These are phyloP conservation scores for Jimgerdemannia lactiflua DNA, from an alignment of 192 early-diverging fungal species.

Conservation along the genomic window DNA sequence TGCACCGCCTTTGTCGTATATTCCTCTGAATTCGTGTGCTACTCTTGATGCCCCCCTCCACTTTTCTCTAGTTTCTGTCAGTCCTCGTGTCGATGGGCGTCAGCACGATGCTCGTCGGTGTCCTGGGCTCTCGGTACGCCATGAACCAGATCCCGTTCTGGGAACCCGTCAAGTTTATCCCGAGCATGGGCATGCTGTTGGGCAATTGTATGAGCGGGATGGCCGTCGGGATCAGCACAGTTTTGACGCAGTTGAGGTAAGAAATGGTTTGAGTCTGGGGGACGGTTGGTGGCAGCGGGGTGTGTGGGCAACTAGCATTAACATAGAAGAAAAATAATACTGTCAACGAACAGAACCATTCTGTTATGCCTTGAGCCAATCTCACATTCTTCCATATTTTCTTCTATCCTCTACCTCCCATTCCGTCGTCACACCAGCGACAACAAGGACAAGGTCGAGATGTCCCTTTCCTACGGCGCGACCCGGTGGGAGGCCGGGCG, in stretches of 20 bases:
- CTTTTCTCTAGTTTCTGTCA: slow-evolving; percentile 40
- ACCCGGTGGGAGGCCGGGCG: slow-evolving; percentile 77
- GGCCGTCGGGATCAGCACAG: slow-evolving; percentile 59
- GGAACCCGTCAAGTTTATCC: slow-evolving; percentile 75
- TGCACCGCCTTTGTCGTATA: slow-evolving; percentile 25
- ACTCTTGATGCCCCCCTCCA: not conserved
- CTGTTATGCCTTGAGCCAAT: not conserved
- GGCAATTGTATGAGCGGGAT: slow-evolving; percentile 77
- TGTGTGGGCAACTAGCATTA: no score
- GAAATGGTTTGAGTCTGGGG: slow-evolving; percentile 17
- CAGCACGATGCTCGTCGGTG: slow-evolving; percentile 49
- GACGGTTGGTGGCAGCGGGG: no score
- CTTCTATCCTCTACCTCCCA: not conserved
- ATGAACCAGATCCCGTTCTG: slow-evolving; percentile 69
- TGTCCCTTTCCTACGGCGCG: slow-evolving; percentile 70
- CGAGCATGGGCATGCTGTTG: slow-evolving; percentile 88
- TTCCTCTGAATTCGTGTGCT: slow-evolving; percentile 26
- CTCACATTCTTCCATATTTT: not conserved
- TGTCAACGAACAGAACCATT: not conserved
- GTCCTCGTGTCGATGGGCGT: slow-evolving; percentile 44
- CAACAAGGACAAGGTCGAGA: slow-evolving; percentile 43
- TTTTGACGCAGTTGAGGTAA: slow-evolving; percentile 58
- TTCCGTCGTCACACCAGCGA: slow-evolving; percentile 17
- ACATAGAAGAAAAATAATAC: no score
- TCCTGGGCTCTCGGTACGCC: slow-evolving; percentile 60